These are phyloP conservation scores for Thraustochytrium sp. DNA, from an alignment of 352 stramenopile genomes.

Conservation along the genomic window DNA sequence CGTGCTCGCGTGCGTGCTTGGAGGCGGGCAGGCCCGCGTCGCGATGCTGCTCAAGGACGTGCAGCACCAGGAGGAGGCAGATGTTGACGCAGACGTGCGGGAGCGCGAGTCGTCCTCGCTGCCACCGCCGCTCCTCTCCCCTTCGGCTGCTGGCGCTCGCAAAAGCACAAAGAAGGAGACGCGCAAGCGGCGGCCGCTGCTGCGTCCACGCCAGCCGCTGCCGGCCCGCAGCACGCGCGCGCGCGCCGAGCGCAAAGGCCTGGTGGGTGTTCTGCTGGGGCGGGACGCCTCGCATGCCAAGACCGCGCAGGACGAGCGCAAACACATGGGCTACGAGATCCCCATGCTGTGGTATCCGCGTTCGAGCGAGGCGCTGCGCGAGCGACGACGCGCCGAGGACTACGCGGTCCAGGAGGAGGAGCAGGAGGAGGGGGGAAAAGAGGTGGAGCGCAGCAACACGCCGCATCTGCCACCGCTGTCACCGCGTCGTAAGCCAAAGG, in stretches of 20 bases:
- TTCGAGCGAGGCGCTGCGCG: background rate
- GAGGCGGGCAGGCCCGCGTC: background rate
- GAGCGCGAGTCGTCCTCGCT: background rate
- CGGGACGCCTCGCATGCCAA: background rate
- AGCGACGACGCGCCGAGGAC: background rate
- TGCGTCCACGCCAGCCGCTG: background rate
- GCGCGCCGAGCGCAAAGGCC: background rate
- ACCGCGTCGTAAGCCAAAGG: background rate
- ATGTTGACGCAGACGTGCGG: background rate
- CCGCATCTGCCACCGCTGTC: background rate
- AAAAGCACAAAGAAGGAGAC: no score
- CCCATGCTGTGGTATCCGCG: conserved; percentile 21
- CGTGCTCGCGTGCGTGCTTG: background rate
- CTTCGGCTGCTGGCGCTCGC: no score
- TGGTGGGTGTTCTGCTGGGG: background rate
- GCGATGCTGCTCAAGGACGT: background rate
- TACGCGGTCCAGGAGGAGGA: background rate
- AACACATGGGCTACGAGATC: background rate
- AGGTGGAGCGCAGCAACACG: background rate
- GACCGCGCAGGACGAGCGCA: background rate
- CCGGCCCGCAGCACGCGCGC: background rate
- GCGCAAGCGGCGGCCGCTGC: background rate
- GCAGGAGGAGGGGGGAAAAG: background rate
- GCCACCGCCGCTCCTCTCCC: background rate
- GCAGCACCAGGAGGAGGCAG: background rate